These are phyloP conservation scores for Plenodomus tracheiphilus DNA, from an alignment of 2,329 filamentous ascomycete species.

Conservation along the genomic window DNA sequence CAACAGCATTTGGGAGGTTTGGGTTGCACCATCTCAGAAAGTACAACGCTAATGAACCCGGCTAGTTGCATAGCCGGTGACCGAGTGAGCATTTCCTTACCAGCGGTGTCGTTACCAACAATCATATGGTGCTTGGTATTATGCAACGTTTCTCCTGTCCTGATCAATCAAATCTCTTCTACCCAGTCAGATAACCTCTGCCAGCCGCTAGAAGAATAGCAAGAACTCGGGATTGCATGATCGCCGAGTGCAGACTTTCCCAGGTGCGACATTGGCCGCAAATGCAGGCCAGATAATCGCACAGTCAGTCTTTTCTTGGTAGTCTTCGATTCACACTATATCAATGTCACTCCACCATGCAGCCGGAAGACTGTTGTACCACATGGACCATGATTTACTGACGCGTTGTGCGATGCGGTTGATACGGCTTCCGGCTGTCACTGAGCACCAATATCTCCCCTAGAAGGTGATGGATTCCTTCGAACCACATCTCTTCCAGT, in stretches of 20 bases:
- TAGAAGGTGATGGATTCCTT: not conserved
- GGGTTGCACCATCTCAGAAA: slow-evolving; percentile 1
- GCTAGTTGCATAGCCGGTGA: slow-evolving; percentile 8
- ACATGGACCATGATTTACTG: not conserved
- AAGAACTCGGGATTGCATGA: not conserved
- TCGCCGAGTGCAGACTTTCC: too few relatives aligned
- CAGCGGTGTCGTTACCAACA: slow-evolving; percentile 2
- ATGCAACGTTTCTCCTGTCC: slow-evolving; percentile 1
- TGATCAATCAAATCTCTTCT: not conserved
- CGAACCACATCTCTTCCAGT: not conserved
- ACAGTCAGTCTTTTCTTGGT: too few relatives aligned
- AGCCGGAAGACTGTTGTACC: too few relatives aligned
- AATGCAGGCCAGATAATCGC: too few relatives aligned
- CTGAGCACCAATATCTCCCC: not conserved
- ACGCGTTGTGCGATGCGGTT: slow-evolving; percentile 15
- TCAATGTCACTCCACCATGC: too few relatives aligned
- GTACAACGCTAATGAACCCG: slow-evolving; percentile 3
- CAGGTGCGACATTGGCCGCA: too few relatives aligned
- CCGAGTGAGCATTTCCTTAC: not conserved
- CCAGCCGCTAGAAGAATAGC: too few relatives aligned
- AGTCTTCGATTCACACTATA: too few relatives aligned
- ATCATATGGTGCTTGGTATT: slow-evolving; percentile 1
- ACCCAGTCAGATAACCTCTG: not conserved
- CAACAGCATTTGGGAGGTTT: not conserved
- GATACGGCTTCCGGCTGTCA: slow-evolving; percentile 1